Evolutionary conservation across 495 filamentous ascomycete genomes (phyloP), one percentile per base, ranked within the genome.

Genomic region (Aspergillus sclerotiicarbonarius): DNA sequence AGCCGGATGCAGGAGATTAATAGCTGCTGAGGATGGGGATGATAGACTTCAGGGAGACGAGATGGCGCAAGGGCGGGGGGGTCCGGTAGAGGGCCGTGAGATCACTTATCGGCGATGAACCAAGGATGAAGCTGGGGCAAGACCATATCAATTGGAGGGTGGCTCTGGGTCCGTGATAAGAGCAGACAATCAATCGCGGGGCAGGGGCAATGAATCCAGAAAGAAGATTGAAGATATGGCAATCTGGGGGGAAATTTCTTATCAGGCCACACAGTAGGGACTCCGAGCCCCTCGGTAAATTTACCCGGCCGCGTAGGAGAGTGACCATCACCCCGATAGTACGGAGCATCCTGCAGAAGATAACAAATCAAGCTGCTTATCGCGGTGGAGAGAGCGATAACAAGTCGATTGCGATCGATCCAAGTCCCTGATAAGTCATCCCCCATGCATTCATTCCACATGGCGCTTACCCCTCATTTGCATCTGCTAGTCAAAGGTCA

Each of bases 31-130:
- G 35, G 21, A 4, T 19, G 35, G 45, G 39, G 13, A 16, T 12
- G 30, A 30, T 32, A 45, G 30, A 53, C 29, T n/a, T 19, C 33
- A 44, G 35, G 21, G 45, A 54, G 16, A 30, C 29, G 45, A 45
- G 46, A 47, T 29, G 51, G 35, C 33, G 56, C 33, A 30, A 18
- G 49, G 56, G 20, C 12, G 43, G 25, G 19, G 45, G 43, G 41
- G 43, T 20, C 16, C 39, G 54, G 19, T n/a, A 16, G 46, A 51
- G 33, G 37, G 33, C 8, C 5, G 29, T 43, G 51, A 53, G 33
- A 53, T 53, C 51, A 39, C 51, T 32, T 50, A 50, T 50, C 47
- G 8, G 10, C 46, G 9, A 25, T 20, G 46, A 50, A 50, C 47
- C 47, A 50, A 18, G 47, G 47, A 50, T 12, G 47, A 25, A 18